A percentile compares a stretch with the other conserved stretches of the same genome.
Conservation (phyloP, 2,329 filamentous ascomycete genomes). For the Ophiostoma sp. region DNA sequence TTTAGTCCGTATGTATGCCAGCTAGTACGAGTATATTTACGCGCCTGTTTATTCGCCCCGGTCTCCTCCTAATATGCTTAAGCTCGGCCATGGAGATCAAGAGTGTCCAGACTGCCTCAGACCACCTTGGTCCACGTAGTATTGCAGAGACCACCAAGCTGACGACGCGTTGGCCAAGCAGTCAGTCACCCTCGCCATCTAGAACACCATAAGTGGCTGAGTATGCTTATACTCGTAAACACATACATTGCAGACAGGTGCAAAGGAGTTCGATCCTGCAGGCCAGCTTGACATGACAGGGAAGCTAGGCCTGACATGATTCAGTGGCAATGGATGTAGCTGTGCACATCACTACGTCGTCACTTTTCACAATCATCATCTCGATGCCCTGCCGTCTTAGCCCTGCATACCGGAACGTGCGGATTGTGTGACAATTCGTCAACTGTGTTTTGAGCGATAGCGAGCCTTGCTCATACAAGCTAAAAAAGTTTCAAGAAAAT, state of each 20-base stretch:
- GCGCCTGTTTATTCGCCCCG: not conserved
- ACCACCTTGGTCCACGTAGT: not conserved
- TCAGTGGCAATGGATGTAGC: not conserved
- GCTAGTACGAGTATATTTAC: not conserved
- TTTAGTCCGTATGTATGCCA: no score
- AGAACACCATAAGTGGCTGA: no score
- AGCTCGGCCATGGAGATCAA: not conserved
- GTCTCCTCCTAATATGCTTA: not conserved
- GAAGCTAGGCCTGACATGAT: slow-evolving; percentile 2
- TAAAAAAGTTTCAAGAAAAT: not conserved
- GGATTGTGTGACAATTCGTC: not conserved
- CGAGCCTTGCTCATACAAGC: not conserved
- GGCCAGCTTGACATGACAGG: not conserved
- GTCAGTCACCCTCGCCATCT: not conserved
- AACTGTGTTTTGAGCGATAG: not conserved
- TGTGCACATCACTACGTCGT: not conserved
- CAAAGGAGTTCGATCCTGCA: not conserved
- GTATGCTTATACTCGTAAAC: no score
- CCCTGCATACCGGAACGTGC: not conserved
- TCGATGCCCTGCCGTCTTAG: not conserved
- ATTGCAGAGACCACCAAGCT: not conserved
- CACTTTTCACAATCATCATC: not conserved
- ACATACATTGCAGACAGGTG: not conserved
- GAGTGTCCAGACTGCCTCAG: not conserved
- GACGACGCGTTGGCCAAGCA: not conserved